phyloP scores from a whole-genome alignment of 2,329 filamentous ascomycete species.

The Tolypocladium paradoxum region DNA sequence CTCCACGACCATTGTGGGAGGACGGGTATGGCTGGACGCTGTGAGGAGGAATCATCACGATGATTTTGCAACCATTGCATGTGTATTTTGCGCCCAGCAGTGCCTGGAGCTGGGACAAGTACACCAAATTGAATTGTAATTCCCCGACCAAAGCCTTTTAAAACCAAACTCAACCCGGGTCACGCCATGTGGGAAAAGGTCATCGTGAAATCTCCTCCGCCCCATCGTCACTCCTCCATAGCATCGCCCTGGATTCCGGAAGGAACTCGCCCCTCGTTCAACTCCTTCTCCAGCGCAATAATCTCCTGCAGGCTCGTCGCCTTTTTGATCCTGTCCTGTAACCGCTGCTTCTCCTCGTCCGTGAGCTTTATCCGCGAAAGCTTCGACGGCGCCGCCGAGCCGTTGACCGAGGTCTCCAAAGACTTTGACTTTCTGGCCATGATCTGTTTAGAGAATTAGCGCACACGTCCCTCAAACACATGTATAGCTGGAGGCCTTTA shows the following conservation, averaged over 20 bases:
- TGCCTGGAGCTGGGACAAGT: neutral
- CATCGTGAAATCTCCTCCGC: neutral
- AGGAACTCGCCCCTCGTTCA: constrained; percentile 81
- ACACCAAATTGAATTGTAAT: neutral
- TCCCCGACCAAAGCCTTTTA: neutral
- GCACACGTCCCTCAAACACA: neutral
- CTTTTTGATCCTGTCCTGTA: constrained; percentile 79
- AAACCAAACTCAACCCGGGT: neutral
- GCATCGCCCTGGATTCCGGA: constrained; percentile 46
- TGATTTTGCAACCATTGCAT: neutral
- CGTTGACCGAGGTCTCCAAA: constrained; percentile 46
- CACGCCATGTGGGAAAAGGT: constrained; percentile 1
- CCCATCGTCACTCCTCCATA: constrained; percentile 48
- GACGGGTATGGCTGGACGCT: no score
- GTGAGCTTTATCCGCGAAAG: constrained; percentile 75
- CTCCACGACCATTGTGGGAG: neutral
- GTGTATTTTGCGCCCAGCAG: neutral
- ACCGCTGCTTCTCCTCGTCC: constrained; percentile 73
- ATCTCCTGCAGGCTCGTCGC: constrained; percentile 88
- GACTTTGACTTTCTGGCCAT: constrained; percentile 73
- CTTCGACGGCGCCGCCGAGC: constrained; percentile 40
- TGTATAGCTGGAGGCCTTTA: neutral
- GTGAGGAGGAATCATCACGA: neutral
- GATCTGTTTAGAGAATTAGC: constrained; percentile 39
- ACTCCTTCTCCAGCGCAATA: constrained; percentile 76